These are phyloP conservation scores for Aspergillus sparsus DNA, from an alignment of 495 filamentous ascomycete genomes.

Conservation along the genomic window DNA sequence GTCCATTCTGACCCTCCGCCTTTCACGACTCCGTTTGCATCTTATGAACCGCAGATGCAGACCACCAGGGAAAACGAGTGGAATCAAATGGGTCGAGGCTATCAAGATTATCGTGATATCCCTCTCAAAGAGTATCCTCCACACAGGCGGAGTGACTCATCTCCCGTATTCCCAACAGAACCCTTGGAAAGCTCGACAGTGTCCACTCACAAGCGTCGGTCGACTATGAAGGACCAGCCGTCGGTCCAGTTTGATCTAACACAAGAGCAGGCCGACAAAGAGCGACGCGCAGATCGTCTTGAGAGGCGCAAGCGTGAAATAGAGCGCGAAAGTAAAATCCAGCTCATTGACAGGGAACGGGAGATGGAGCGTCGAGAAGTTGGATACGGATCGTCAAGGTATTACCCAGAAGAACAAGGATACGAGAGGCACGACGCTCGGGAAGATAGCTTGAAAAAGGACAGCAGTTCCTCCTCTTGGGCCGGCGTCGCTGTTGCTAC, in stretches of 20 bases:
- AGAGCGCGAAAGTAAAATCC: conserved; percentile 31
- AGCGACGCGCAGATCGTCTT: conserved; percentile 41
- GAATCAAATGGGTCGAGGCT: conserved; percentile 16
- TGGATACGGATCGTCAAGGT: conserved; percentile 14
- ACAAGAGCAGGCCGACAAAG: conserved; percentile 48
- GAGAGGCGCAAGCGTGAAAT: conserved; percentile 30
- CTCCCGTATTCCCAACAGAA: conserved; percentile 32
- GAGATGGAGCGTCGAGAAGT: conserved; percentile 23
- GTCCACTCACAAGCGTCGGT: conserved; percentile 39
- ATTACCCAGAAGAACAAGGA: conserved; percentile 6
- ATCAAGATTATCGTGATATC: conserved; percentile 9
- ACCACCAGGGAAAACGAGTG: conserved; percentile 25
- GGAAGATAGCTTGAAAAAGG: conserved; percentile 19
- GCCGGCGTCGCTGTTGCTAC: conserved; percentile 49
- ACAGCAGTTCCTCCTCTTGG: conserved; percentile 29
- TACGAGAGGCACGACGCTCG: conserved; percentile 22
- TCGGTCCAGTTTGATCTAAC: conserved; percentile 52
- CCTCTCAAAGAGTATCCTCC: conserved; percentile 6
- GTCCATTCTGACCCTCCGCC: conserved; percentile 35
- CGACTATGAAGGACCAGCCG: conserved; percentile 44
- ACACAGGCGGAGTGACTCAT: conserved; percentile 39
- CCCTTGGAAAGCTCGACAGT: conserved; percentile 21
- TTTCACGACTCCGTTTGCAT: conserved; percentile 32
- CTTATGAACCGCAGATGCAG: conserved; percentile 28
- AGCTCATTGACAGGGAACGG: conserved; percentile 37